Conservation (phyloP, 192 early-diverging fungal species). For the Backusella tarrabulga region DNA sequence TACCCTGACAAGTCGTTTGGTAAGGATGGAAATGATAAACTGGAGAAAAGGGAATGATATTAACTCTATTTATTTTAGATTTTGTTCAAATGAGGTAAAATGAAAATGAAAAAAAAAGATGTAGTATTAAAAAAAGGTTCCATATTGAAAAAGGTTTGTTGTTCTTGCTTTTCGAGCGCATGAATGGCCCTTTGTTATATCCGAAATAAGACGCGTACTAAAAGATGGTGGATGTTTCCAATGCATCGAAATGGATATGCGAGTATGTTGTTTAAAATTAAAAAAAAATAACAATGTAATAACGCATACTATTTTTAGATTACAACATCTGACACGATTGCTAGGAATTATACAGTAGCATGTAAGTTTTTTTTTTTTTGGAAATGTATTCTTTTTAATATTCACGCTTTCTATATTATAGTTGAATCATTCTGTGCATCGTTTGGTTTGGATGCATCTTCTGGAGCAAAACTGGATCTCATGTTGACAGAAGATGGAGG, state of each 20-base stretch:
- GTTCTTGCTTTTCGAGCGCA: slow-evolving; percentile 26
- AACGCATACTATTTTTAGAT: not conserved
- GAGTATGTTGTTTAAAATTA: not conserved
- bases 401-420: not conserved
- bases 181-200: slow-evolving; percentile 24
- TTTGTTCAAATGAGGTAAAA: slow-evolving; percentile 26
- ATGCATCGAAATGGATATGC: slow-evolving; percentile 27
- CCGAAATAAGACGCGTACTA: slow-evolving; percentile 23
- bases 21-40: not conserved
- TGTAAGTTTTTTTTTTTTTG: not conserved
- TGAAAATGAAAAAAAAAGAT: not conserved
- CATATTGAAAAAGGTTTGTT: slow-evolving; percentile 18
- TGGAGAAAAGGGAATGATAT: not conserved
- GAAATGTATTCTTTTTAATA: not conserved
- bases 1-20: slow-evolving; percentile 30
- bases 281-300: not conserved
- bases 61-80: slow-evolving; percentile 12
- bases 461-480: slow-evolving; percentile 26
- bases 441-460: slow-evolving; percentile 16
- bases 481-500: slow-evolving; percentile 17
- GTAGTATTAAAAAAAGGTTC: not conserved
- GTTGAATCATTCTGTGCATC: slow-evolving; percentile 21
- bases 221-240: slow-evolving; percentile 27
- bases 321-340: slow-evolving; percentile 9
- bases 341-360: slow-evolving; percentile 3